Percentiles rank a stretch among this genome's conserved stretches.
Conservation (phyloP, 352 stramenopile species). For the Pythium aquatile region DNA sequence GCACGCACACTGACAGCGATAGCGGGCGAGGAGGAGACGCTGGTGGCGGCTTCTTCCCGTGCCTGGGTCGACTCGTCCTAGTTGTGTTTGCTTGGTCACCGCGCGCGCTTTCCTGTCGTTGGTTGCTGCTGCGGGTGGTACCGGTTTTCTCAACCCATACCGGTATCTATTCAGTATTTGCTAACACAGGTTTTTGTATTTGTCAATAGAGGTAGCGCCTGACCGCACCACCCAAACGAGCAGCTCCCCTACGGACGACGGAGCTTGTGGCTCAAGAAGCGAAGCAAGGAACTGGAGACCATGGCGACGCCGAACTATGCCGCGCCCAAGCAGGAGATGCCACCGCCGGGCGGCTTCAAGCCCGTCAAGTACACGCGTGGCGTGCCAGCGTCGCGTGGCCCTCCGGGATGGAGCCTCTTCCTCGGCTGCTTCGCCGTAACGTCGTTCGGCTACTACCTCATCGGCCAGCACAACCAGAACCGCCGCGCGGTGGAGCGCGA, state of each 20-base stretch:
- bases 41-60: neutral
- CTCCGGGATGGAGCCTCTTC: constrained; percentile 79
- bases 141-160: constrained; percentile 10
- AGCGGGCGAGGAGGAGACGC: neutral
- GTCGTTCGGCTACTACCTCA: constrained; percentile 70
- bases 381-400: constrained; percentile 61
- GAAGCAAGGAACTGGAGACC: neutral
- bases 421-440: constrained; percentile 68
- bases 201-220: constrained; percentile 18
- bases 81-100: neutral
- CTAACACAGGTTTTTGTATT: constrained; percentile 6
- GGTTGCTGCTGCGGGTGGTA: constrained; percentile 20
- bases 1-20: neutral
- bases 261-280: constrained; percentile 1
- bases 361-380: constrained; percentile 63
- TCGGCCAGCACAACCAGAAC: constrained; percentile 78
- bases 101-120: constrained; percentile 12
- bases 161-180: constrained; percentile 3
- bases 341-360: constrained; percentile 74
- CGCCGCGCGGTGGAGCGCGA: constrained; percentile 66
- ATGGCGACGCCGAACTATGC: constrained; percentile 86
- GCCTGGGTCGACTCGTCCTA: neutral
- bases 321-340: constrained; percentile 80
- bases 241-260: neutral
- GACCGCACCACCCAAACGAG: constrained; percentile 31